Base-by-base conservation (phyloP, 129 eudicot species). In the Tagetes erecta region DNA sequence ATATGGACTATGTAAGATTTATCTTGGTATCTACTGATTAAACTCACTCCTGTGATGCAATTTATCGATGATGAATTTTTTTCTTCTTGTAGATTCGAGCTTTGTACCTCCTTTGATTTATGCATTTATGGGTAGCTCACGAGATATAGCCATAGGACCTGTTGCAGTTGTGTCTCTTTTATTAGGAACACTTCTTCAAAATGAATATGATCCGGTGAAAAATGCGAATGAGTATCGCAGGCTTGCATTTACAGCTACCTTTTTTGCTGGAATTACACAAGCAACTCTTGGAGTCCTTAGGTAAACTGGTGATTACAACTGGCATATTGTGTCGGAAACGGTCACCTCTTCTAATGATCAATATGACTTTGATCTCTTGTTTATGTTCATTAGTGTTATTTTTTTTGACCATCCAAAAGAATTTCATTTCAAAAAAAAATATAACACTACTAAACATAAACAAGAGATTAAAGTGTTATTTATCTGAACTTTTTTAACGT, bases 81-180 rank as follows among this genome's bases (percentile, higher is more conserved):
- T 8, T 68, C 56, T 49, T 20, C 31, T 66, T 75, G 78, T 84
- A 92, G 97, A 92, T 63, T 88, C 96, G 9, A 92, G 96, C 81
- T 86, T 92, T 76, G 97, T 92, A 63, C 96, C 97, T 3, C 97
- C 97, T 40, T 64, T 91, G 78, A 77, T 91, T 31, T 91, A 91
- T 73, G 92, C 97, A 40, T 86, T 89, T 79, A 89, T 92, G 97
- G 97, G 97, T 68, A 91, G 97, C 75, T 91, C 97, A 46, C 77
- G 92, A 69, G 97, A 91, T 82, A 86, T 91, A 78, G 97, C 97
- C 50, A 92, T 92, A 6, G 97, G 97, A 41, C 97, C 97, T 4
- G 97, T 92, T 63, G 96, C 97, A 60, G 96, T 89, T 13, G 96
- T 92, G 9, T 92, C 97, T 36, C 91, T 92, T 4, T 76, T 92